A percentile compares a stretch with the other conserved stretches of the same genome.
Conservation (phyloP, 352 stramenopile genomes). For the Plasmopara viticola region DNA sequence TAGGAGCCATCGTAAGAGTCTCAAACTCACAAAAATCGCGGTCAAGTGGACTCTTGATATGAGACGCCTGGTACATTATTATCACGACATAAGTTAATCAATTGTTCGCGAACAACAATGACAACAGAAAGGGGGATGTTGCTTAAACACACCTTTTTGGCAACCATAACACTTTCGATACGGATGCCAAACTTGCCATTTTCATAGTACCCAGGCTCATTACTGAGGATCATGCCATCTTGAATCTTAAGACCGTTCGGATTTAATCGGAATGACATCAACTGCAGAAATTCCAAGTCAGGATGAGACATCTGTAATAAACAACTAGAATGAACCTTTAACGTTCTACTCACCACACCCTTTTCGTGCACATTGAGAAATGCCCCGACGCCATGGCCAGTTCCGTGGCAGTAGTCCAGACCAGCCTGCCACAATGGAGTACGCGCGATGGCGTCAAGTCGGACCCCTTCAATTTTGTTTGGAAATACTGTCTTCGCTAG, state of each 20-base stretch:
- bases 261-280: conserved; percentile 83
- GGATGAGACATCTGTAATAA: conserved; percentile 8
- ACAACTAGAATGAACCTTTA: neutral
- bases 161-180: conserved; percentile 98
- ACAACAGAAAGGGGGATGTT: neutral
- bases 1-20: conserved; percentile 97
- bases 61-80: conserved; percentile 22
- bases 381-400: conserved; percentile 95
- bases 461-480: conserved; percentile 91
- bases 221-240: conserved; percentile 97
- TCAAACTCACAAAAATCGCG: conserved; percentile 94
- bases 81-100: conserved; percentile 4
- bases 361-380: conserved; percentile 98
- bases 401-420: conserved; percentile 97
- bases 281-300: conserved; percentile 22
- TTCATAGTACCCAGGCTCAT: conserved; percentile 98
- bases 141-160: conserved; percentile 70
- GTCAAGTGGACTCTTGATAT: conserved; percentile 60
- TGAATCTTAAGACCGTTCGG: conserved; percentile 75
- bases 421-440: conserved; percentile 91
- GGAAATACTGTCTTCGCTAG: conserved; percentile 85
- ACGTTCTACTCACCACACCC: conserved; percentile 42
- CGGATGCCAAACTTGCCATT: conserved; percentile 97
- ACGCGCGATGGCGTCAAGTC: conserved; percentile 95
- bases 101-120: neutral